Conservation (phyloP, 768 basidiomycete species). For the Ramaria sp. region DNA sequence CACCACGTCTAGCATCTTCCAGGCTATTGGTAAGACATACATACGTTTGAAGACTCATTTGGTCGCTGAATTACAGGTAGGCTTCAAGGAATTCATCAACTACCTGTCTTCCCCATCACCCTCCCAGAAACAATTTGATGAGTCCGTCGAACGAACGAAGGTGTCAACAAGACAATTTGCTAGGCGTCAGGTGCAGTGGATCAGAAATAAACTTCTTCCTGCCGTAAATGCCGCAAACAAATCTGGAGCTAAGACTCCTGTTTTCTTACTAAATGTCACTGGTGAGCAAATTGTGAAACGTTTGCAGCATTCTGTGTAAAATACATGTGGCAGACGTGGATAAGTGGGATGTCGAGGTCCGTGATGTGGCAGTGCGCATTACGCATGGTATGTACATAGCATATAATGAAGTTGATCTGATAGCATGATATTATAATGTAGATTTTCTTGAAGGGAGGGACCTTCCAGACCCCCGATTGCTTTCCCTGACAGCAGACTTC, state of each 20-base stretch:
- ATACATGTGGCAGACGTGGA: slow-evolving; percentile 31
- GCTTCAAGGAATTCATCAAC: slow-evolving; percentile 82
- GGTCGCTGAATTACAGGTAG: slow-evolving; percentile 30
- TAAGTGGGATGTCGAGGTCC: slow-evolving; percentile 49
- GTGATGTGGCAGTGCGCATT: slow-evolving; percentile 37
- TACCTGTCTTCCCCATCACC: slow-evolving; percentile 42
- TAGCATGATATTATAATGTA: slow-evolving; percentile 16
- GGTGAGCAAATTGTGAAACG: slow-evolving; percentile 26
- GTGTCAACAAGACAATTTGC: slow-evolving; percentile 84
- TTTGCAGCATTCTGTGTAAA: not conserved
- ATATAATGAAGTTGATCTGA: not conserved
- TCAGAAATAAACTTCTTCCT: slow-evolving; percentile 81
- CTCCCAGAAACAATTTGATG: slow-evolving; percentile 28
- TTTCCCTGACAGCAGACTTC: slow-evolving; percentile 44
- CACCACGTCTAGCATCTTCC: slow-evolving; percentile 82
- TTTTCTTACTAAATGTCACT: slow-evolving; percentile 61
- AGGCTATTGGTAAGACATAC: slow-evolving; percentile 66
- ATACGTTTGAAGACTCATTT: not conserved
- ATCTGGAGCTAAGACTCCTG: slow-evolving; percentile 23
- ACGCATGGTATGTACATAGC: slow-evolving; percentile 30
- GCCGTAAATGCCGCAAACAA: slow-evolving; percentile 42
- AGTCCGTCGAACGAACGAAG: slow-evolving; percentile 74
- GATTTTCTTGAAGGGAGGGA: slow-evolving; percentile 42
- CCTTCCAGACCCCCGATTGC: slow-evolving; percentile 45
- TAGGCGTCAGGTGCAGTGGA: slow-evolving; percentile 85